Conservation (phyloP, 768 basidiomycete genomes). For the Leucocoprinus birnbaumii region DNA sequence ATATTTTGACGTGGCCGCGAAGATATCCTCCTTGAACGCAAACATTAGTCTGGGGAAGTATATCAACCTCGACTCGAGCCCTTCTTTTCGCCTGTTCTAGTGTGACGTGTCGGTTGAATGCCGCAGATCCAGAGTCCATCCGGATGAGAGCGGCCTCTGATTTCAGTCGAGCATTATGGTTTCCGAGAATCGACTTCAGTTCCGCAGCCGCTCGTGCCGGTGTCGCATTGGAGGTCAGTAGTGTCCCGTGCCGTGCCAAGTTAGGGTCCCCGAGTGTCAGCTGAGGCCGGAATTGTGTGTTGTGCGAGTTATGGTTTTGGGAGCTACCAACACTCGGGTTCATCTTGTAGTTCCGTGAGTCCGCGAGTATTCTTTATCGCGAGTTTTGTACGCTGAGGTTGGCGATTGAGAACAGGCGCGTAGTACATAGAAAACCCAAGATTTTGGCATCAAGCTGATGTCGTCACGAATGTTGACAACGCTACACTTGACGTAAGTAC, state of each 20-base stretch:
- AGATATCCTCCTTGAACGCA: constrained; percentile 80
- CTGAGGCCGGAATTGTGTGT: neutral
- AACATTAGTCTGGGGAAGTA: constrained; percentile 69
- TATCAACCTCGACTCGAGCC: constrained; percentile 80
- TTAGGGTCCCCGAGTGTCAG: neutral
- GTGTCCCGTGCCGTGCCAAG: constrained; percentile 27
- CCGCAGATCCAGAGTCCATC: constrained; percentile 17
- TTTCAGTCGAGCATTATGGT: constrained; percentile 53
- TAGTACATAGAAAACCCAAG: no score
- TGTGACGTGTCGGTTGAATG: constrained; percentile 29
- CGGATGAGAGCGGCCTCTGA: constrained; percentile 45
- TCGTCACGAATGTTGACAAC: no score
- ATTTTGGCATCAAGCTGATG: no score
- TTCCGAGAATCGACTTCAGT: constrained; percentile 61
- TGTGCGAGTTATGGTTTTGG: neutral
- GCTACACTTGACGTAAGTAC: no score
- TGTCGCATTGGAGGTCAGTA: constrained; percentile 48
- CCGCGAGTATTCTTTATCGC: no score
- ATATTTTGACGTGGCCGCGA: constrained; percentile 66
- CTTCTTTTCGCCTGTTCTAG: constrained; percentile 73
- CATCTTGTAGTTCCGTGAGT: neutral
- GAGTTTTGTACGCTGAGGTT: no score
- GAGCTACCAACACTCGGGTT: no score
- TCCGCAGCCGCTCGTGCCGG: constrained; percentile 52
- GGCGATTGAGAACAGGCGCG: no score